Conservation (phyloP, 371 early-diverging fungal species). For the Circinella minor region DNA sequence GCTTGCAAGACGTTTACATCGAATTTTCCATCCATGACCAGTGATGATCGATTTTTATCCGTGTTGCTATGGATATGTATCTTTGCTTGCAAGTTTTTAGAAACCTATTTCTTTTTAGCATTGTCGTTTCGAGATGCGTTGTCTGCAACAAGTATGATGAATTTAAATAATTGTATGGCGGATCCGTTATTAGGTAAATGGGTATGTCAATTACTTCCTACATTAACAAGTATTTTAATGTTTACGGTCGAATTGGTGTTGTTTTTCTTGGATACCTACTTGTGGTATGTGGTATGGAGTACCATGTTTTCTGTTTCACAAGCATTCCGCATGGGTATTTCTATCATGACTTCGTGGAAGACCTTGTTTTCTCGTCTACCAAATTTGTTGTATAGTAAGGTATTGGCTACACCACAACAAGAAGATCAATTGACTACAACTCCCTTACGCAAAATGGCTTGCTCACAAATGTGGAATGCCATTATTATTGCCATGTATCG, state of each 20-base stretch:
- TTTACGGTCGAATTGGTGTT: constrained; percentile 74
- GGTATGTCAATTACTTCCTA: constrained; percentile 68
- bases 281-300: constrained; percentile 92
- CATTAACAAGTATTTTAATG: constrained; percentile 74
- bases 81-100: constrained; percentile 79
- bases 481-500: constrained; percentile 87
- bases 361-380: constrained; percentile 82
- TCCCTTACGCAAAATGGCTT: constrained; percentile 74
- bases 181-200: constrained; percentile 52
- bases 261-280: constrained; percentile 89
- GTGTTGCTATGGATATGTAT: constrained; percentile 78
- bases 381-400: constrained; percentile 77
- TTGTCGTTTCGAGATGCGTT: constrained; percentile 83
- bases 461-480: constrained; percentile 91
- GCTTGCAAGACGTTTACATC: constrained; percentile 79
- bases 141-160: constrained; percentile 59
- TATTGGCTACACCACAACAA: constrained; percentile 57
- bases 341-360: constrained; percentile 87
- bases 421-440: constrained; percentile 62
- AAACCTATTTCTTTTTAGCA: constrained; percentile 83
- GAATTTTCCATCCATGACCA: constrained; percentile 71
- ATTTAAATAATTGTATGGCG: constrained; percentile 55
- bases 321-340: constrained; percentile 80
- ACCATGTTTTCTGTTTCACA: constrained; percentile 80
- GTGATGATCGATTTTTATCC: constrained; percentile 73